Evolutionary conservation across 345 rosid genomes (phyloP).

Genomic region (Mangifera indica): DNA sequence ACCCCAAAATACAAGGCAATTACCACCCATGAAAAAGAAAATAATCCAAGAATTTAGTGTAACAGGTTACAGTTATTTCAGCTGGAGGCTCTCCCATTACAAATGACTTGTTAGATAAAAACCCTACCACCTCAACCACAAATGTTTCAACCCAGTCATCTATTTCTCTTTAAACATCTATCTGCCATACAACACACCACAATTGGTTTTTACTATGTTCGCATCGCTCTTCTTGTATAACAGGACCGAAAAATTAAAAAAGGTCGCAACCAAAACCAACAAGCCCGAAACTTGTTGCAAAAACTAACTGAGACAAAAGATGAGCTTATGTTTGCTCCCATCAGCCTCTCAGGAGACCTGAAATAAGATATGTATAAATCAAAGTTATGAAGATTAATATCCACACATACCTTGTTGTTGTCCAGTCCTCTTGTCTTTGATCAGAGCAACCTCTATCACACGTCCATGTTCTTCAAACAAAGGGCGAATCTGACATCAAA

Average conservation of each 20-base stretch:
- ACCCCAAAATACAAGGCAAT: conserved; percentile 26
- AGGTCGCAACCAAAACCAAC: conserved; percentile 59
- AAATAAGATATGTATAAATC: conserved; percentile 50
- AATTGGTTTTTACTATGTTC: conserved; percentile 44
- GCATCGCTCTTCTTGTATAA: conserved; percentile 59
- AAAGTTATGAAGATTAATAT: conserved; percentile 37
- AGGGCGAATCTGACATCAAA: conserved; percentile 69
- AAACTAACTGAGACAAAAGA: conserved; percentile 66
- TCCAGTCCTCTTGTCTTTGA: conserved; percentile 94
- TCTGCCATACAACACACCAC: conserved; percentile 42
- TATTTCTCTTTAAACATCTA: conserved; percentile 40
- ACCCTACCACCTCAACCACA: conserved; percentile 55
- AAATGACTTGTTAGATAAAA: conserved; percentile 34
- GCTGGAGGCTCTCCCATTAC: conserved; percentile 45
- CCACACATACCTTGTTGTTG: conserved; percentile 84
- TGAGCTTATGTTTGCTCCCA: conserved; percentile 87
- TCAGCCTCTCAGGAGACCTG: conserved; percentile 91
- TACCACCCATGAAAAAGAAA: conserved; percentile 27
- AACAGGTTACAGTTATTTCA: conserved; percentile 22
- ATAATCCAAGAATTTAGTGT: conserved; percentile 23
- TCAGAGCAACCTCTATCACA: conserved; percentile 91
- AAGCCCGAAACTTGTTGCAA: conserved; percentile 66
- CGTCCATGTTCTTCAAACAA: conserved; percentile 83
- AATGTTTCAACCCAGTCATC: conserved; percentile 46
- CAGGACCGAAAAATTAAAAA: conserved; percentile 39